Percentiles rank a stretch among this genome's conserved stretches.
These are phyloP conservation scores for Blastocystis sp. DNA, from an alignment of 352 stramenopile species.

Conservation along the genomic window DNA sequence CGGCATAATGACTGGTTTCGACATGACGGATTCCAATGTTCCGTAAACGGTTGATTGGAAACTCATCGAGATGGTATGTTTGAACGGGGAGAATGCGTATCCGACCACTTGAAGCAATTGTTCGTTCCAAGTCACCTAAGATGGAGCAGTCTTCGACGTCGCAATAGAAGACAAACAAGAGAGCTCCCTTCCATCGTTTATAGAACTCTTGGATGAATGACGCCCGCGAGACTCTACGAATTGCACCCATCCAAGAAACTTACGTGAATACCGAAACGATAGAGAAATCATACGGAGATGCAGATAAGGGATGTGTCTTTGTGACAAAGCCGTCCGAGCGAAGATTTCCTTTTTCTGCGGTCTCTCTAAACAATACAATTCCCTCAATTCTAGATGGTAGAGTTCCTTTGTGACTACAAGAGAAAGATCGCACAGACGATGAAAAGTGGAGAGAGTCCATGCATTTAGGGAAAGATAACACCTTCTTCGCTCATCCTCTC, in stretches of 20 bases:
- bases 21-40: slow-evolving; percentile 22
- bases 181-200: not conserved
- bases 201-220: not conserved
- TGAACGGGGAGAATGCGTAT: not conserved
- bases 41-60: slow-evolving; percentile 23
- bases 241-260: not conserved
- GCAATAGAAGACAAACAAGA: not conserved
- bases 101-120: not conserved
- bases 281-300: not conserved
- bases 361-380: too few species aligned
- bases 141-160: not conserved
- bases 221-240: not conserved
- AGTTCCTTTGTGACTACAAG: too few species aligned
- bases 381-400: too few species aligned
- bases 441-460: too few species aligned
- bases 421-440: too few species aligned
- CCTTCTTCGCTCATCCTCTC: too few species aligned
- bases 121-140: not conserved
- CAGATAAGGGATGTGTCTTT: too few species aligned
- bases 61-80: not conserved
- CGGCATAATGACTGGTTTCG: not conserved
- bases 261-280: slow-evolving; percentile 1
- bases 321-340: too few species aligned
- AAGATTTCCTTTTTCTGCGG: too few species aligned
- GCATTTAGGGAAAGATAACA: too few species aligned